Percentiles rank a stretch among this genome's conserved stretches.
Evolutionary conservation across 345 rosid genomes (phyloP).

Genomic region (Microthlaspi erraticum): DNA sequence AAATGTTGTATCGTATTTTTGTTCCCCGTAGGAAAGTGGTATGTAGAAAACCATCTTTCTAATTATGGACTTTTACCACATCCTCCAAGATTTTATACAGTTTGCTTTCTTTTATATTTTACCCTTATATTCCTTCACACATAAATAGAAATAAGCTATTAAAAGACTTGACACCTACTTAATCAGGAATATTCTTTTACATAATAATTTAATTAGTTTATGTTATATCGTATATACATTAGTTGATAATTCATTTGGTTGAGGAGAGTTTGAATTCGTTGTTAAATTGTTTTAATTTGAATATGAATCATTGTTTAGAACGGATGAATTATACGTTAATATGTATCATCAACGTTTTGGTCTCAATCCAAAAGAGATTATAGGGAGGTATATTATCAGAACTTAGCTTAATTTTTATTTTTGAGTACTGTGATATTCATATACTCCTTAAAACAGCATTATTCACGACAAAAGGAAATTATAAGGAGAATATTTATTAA

Average conservation of each 20-base stretch:
- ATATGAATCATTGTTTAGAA: no score
- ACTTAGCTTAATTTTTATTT: not conserved
- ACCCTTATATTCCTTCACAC: not conserved
- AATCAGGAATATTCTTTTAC: not conserved
- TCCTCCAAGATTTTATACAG: not conserved
- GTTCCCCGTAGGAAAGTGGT: not conserved
- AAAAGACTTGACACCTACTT: not conserved
- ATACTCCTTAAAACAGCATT: no score
- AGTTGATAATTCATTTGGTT: no score
- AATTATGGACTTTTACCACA: not conserved
- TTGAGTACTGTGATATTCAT: not conserved
- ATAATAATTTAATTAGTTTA: not conserved
- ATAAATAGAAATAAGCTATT: not conserved
- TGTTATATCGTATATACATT: not conserved
- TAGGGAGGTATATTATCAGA: not conserved
- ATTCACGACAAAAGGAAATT: no score
- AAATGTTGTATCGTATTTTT: not conserved
- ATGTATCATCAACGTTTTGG: no score
- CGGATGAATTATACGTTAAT: no score
- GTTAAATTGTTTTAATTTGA: no score
- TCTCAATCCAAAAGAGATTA: no score
- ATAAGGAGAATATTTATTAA: not conserved
- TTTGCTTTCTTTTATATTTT: not conserved
- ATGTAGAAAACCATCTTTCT: not conserved
- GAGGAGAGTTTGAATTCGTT: no score